Percentiles rank a stretch among this genome's conserved stretches.
Evolutionary conservation across 78 protist species (phyloP).

Genomic region (Polysphondylium violaceum): DNA sequence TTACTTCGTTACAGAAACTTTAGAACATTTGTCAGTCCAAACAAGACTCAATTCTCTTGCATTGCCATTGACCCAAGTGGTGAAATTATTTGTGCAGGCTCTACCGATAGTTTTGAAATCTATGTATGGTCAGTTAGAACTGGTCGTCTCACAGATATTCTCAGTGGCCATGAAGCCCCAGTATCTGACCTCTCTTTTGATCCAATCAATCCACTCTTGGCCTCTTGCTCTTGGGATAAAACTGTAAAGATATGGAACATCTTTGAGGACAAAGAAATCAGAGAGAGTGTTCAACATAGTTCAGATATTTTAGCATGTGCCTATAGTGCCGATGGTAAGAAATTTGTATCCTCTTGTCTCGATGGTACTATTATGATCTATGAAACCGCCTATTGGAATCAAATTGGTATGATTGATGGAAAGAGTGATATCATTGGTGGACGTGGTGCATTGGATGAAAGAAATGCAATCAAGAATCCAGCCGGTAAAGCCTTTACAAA

Average conservation of each 20-base stretch:
- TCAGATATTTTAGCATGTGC: slow-evolving; percentile 79
- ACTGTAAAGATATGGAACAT: slow-evolving; percentile 92
- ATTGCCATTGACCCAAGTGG: slow-evolving; percentile 94
- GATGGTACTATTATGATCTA: slow-evolving; percentile 77
- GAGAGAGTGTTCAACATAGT: slow-evolving; percentile 68
- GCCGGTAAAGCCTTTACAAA: slow-evolving; percentile 70
- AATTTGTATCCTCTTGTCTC: slow-evolving; percentile 27
- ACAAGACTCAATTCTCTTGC: slow-evolving; percentile 78
- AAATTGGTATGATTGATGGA: slow-evolving; percentile 86
- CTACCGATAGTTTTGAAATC: slow-evolving; percentile 85
- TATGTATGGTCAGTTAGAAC: slow-evolving; percentile 94
- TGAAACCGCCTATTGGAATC: slow-evolving; percentile 70
- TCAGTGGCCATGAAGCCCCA: slow-evolving; percentile 90
- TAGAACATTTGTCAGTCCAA: slow-evolving; percentile 83
- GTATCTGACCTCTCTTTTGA: slow-evolving; percentile 83
- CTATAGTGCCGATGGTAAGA: slow-evolving; percentile 90
- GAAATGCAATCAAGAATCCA: slow-evolving; percentile 14
- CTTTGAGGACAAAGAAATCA: slow-evolving; percentile 49
- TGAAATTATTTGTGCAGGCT: slow-evolving; percentile 94
- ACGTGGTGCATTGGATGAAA: slow-evolving; percentile 39
- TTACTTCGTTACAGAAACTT: slow-evolving; percentile 94
- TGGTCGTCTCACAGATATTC: slow-evolving; percentile 93
- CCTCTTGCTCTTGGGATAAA: slow-evolving; percentile 92
- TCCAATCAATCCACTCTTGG: slow-evolving; percentile 67
- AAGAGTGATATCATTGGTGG: slow-evolving; percentile 78